Evolutionary conservation across 164 flowering plant genomes (phyloP).

Genomic region (Magnolia kwangsiensis): DNA sequence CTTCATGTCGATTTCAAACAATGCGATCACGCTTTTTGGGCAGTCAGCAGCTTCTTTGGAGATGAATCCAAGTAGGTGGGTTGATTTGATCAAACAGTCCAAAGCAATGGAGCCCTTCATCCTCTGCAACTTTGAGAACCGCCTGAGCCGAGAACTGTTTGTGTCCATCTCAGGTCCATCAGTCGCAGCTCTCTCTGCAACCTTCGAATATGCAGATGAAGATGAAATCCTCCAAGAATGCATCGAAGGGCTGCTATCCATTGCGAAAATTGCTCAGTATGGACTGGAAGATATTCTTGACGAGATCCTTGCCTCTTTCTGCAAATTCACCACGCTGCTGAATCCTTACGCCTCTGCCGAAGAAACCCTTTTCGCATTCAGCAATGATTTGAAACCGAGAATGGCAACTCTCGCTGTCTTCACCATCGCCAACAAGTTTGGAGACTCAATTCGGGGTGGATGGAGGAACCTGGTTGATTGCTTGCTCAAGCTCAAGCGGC

Average conservation of each 20-base stretch:
- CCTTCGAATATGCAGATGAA: conserved; percentile 81
- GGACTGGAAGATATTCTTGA: conserved; percentile 81
- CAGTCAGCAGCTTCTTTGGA: conserved; percentile 32
- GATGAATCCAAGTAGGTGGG: conserved; percentile 78
- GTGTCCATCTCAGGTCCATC: conserved; percentile 77
- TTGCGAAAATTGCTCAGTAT: conserved; percentile 61
- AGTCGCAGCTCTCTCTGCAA: conserved; percentile 64
- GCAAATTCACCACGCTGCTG: conserved; percentile 79
- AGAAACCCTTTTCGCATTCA: conserved; percentile 71
- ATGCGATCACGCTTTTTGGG: conserved; percentile 53
- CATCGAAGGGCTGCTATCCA: conserved; percentile 64
- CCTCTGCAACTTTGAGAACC: conserved; percentile 37
- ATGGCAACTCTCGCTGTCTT: conserved; percentile 90
- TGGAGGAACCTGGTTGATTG: conserved; percentile 95
- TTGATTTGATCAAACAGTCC: conserved; percentile 57
- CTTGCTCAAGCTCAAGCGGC: conserved; percentile 71
- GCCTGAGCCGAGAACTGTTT: conserved; percentile 81
- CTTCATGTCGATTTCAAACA: conserved; percentile 65
- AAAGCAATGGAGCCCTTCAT: conserved; percentile 41
- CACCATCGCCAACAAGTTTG: conserved; percentile 71
- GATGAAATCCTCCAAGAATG: conserved; percentile 74
- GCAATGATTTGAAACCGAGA: conserved; percentile 76
- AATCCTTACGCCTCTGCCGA: conserved; percentile 89
- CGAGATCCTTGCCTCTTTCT: conserved; percentile 70
- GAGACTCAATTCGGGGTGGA: conserved; percentile 61